Evolutionary conservation across 768 basidiomycete species (phyloP).

Genomic region (Lactarius vividus): DNA sequence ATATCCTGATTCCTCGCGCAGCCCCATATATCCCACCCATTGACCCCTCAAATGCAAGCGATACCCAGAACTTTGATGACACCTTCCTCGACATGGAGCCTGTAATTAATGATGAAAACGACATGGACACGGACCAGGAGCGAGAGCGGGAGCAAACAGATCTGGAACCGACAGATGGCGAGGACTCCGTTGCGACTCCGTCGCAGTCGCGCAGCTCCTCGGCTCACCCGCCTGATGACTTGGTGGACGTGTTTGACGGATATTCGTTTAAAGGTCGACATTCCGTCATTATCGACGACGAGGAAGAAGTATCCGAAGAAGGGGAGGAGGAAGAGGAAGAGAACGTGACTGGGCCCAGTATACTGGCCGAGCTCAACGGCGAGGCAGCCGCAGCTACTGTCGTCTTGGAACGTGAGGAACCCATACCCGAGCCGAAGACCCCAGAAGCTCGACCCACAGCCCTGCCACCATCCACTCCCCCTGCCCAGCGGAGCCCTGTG

Average conservation of each 20-base stretch:
- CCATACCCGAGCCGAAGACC: constrained; percentile 60
- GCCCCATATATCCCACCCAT: constrained; percentile 93
- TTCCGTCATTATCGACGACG: constrained; percentile 74
- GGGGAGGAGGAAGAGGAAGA: constrained; percentile 45
- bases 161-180: constrained; percentile 67
- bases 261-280: constrained; percentile 90
- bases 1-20: constrained; percentile 34
- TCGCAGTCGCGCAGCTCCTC: constrained; percentile 79
- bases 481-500: constrained; percentile 18
- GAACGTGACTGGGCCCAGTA: constrained; percentile 27
- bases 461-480: constrained; percentile 32
- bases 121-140: constrained; percentile 67
- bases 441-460: constrained; percentile 60
- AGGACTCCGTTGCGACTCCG: constrained; percentile 75
- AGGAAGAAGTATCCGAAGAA: constrained; percentile 54
- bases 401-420: constrained; percentile 35
- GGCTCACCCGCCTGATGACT: constrained; percentile 52
- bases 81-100: constrained; percentile 96
- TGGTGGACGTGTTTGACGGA: constrained; percentile 83
- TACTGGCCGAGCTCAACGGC: constrained; percentile 25
- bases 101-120: constrained; percentile 75
- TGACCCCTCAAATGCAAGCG: constrained; percentile 86
- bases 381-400: constrained; percentile 31
- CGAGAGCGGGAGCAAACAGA: constrained; percentile 67
- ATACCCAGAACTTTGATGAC: constrained; percentile 98